A percentile compares a stretch with the other conserved stretches of the same genome.
phyloP scores from a whole-genome alignment of 1,284 basidiomycete genomes.

The Boletus sp. region DNA sequence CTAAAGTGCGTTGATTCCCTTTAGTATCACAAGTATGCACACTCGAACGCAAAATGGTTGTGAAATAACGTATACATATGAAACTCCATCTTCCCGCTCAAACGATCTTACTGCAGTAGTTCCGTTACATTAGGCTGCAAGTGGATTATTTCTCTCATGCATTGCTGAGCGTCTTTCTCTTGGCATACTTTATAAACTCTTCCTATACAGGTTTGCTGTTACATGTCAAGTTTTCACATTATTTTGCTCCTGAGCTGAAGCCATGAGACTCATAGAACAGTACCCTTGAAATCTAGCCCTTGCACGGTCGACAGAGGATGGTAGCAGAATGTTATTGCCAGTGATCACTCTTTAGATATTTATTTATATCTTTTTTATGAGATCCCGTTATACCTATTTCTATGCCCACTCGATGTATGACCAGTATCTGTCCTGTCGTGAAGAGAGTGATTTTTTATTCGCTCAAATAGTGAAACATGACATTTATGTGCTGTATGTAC shows the following conservation, averaged over 20 bases:
- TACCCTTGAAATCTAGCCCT: slow-evolving; percentile 15
- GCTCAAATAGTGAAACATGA: not conserved
- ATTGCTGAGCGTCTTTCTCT: slow-evolving; percentile 25
- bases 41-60: slow-evolving; percentile 25
- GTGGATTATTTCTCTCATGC: slow-evolving; percentile 32
- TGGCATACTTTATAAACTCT: slow-evolving; percentile 26
- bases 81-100: not conserved
- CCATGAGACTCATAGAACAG: not conserved
- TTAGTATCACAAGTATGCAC: no score
- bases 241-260: not conserved
- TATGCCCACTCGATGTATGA: slow-evolving; percentile 25
- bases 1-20: no score
- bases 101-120: not conserved
- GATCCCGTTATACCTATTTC: not conserved
- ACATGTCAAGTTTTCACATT: slow-evolving; percentile 25
- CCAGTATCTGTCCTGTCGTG: slow-evolving; percentile 21
- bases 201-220: slow-evolving; percentile 19
- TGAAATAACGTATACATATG: slow-evolving; percentile 21
- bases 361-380: slow-evolving; percentile 20
- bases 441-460: slow-evolving; percentile 24
- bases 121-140: slow-evolving; percentile 21
- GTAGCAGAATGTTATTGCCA: slow-evolving; percentile 24
- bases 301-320: slow-evolving; percentile 21
- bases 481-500: not conserved
- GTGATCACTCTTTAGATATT: slow-evolving; percentile 21